Conservation (phyloP, 805 yeast genomes). For the Naumovozyma castellii region DNA sequence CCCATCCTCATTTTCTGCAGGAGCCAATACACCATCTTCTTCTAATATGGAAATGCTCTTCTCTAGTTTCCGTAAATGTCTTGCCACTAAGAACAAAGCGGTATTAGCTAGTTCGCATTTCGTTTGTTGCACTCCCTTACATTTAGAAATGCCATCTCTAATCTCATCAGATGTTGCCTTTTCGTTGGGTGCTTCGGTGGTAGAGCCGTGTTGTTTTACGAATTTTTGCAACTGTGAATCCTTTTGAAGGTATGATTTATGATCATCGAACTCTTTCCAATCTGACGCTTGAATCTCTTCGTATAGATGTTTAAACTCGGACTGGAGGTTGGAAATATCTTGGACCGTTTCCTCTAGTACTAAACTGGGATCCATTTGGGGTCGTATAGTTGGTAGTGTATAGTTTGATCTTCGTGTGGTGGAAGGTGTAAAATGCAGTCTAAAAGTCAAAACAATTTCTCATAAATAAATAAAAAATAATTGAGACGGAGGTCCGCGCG, state of each 20-base stretch:
- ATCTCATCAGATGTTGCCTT: conserved; percentile 54
- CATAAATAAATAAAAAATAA: conserved; percentile 1
- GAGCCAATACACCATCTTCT: conserved; percentile 69
- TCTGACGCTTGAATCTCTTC: conserved; percentile 74
- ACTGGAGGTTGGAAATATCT: conserved; percentile 74
- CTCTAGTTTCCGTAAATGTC: conserved; percentile 65
- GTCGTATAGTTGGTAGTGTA: too few species aligned
- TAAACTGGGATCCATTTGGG: conserved; percentile 80
- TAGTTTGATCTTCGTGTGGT: too few species aligned
- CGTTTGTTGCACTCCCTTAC: conserved; percentile 59
- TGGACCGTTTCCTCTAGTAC: conserved; percentile 62
- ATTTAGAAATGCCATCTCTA: conserved; percentile 53
- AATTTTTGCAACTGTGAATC: conserved; percentile 78
- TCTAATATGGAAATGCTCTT: conserved; percentile 68
- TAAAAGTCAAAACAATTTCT: not conserved
- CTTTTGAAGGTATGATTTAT: conserved; percentile 55
- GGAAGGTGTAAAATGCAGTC: too few species aligned
- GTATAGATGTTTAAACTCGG: conserved; percentile 70
- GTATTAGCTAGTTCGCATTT: conserved; percentile 76
- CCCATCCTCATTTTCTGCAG: conserved; percentile 32
- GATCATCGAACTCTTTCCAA: conserved; percentile 49
- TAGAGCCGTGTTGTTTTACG: conserved; percentile 73
- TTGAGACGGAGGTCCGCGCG: too few species aligned
- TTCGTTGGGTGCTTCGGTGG: conserved; percentile 76
- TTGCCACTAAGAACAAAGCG: conserved; percentile 65